Base-by-base conservation (phyloP, 2,329 filamentous ascomycete species). In the Teratosphaeria gauchensis region DNA sequence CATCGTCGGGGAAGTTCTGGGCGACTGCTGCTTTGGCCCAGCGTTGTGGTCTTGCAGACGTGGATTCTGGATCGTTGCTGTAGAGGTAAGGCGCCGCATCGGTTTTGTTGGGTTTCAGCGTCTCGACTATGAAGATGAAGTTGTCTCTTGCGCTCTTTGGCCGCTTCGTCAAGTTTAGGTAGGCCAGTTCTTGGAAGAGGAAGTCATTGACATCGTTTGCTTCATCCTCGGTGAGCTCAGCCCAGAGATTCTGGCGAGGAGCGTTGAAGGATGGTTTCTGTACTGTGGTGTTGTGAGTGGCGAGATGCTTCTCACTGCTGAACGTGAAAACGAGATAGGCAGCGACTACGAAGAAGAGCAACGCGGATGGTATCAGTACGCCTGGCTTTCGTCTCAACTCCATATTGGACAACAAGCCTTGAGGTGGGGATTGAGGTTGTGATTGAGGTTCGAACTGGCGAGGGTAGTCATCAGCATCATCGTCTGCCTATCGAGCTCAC, bases 101-200 rank as follows among this genome's bases (percentile, higher is more conserved):
- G 0, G 77, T 78, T 69, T 82, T 82, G 67, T 81, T 81, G 0
- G 78, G 78, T 24, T 67, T 63, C 55, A 80, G 67, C 0, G 75
- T 61, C 64, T 80, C 77, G 19, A 72, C 62, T 21, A 63, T 62
- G 57, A 65, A 64, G 58, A 69, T 63, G 51, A 61, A 65, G 56
- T 69, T 69, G 42, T 70, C 66, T 51, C 61, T 54, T 11, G 61
- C 59, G 53, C 55, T 65, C 46, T 64, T 63, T 11, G 63, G 63
- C 46, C 60, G 52, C 46, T 62, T 60, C 11, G 65, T 68, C 8
- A 70, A 59, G 46, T 71, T 67, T 9, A 69, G 61, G 51, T 68
- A 30, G 2, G 59, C 42, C 28, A 63, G 33, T 58, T 75, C 71
- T 1, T 65, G 66, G 59, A 74, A 72, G 2, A 77, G 69, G 70